These are phyloP conservation scores for Talaromyces sp. DNA, from an alignment of 2,329 filamentous ascomycete species.

Conservation along the genomic window DNA sequence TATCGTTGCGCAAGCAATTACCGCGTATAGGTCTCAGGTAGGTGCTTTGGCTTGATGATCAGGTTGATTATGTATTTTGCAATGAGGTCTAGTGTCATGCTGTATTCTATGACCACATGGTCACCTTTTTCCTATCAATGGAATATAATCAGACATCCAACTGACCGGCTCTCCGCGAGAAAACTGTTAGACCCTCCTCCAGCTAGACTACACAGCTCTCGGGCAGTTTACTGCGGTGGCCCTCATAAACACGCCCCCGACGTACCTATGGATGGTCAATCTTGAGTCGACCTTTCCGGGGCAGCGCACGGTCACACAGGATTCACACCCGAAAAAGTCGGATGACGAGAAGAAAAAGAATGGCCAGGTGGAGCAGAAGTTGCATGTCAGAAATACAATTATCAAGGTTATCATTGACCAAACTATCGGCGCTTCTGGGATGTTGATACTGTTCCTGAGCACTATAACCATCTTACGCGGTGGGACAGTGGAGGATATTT, in stretches of 20 bases:
- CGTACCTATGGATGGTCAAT: conserved; percentile 56
- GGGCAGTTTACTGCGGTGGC: conserved; percentile 53
- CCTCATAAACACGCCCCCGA: conserved; percentile 52
- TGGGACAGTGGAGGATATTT: conserved; percentile 28
- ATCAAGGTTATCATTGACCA: conserved; percentile 59
- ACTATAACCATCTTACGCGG: conserved; percentile 49
- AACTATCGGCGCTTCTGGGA: conserved; percentile 52
- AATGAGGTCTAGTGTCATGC: background rate
- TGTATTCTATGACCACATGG: background rate
- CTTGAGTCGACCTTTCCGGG: conserved; percentile 47
- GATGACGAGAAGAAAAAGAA: conserved; percentile 9
- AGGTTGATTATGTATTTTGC: background rate
- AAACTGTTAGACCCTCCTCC: conserved; percentile 35
- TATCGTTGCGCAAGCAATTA: conserved; percentile 52
- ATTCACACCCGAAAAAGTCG: conserved; percentile 1
- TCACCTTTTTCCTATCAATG: background rate
- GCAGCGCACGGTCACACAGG: background rate
- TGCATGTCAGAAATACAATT: conserved; percentile 31
- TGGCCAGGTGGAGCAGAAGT: conserved; percentile 14
- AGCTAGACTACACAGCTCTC: conserved; percentile 47
- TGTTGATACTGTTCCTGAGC: conserved; percentile 53
- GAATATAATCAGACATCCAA: background rate
- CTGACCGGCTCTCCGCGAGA: background rate
- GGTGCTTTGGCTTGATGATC: background rate
- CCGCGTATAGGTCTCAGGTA: conserved; percentile 46